Base-by-base conservation (phyloP, 1,139 yeast genomes). In the Maudiozyma humilis region DNA sequence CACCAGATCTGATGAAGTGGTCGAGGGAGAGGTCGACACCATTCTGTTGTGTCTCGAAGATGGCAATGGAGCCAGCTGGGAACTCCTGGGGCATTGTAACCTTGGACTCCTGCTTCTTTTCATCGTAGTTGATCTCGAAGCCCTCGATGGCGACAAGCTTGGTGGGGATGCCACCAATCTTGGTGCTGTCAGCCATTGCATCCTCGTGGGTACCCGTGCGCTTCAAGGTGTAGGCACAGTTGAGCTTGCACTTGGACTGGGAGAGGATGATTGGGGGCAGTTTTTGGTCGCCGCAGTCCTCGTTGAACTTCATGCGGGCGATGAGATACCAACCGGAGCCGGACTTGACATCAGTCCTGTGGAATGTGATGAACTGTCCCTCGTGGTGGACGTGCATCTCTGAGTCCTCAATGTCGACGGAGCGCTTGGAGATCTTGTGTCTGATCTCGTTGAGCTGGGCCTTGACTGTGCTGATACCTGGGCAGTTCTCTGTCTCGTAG, bases 381-480 rank as follows among this genome's bases (percentile, higher is more conserved):
- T 87, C 95, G 58, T 86, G 96, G 58, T 91, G 96, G 41, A 91
- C 86, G 62, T 86, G 91, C 82, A 85, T 87, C 65, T 91, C 97
- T 53, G 84, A 87, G 51, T 85, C 88, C 49, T 79, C 79, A 39
- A 71, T 65, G 47, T 75, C 75, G 43, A 81, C 87, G 62, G 83
- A 78, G 53, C 83, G 82, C 35, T 67, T 66, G 25, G 93, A 87
- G 46, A 88, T 72, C 18, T 73, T 68, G 36, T 67, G 65, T 56
- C 93, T 71, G 32, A 82, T 75, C 13, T 64, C 63, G 58, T 81
- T 75, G 46, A 91, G 69, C 47, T 76, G 68, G 8, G 68, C 58
- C 63, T 88, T 91, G 14, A 84, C 82, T 38, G 69, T 66, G 2
- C 88, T 81, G 56, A 91, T 88, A 33, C 97, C 97, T 34, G 71